Percentiles rank a stretch among this genome's conserved stretches.
phyloP scores from a whole-genome alignment of 2,329 filamentous ascomycete genomes.

The Fusarium guadeloupense region DNA sequence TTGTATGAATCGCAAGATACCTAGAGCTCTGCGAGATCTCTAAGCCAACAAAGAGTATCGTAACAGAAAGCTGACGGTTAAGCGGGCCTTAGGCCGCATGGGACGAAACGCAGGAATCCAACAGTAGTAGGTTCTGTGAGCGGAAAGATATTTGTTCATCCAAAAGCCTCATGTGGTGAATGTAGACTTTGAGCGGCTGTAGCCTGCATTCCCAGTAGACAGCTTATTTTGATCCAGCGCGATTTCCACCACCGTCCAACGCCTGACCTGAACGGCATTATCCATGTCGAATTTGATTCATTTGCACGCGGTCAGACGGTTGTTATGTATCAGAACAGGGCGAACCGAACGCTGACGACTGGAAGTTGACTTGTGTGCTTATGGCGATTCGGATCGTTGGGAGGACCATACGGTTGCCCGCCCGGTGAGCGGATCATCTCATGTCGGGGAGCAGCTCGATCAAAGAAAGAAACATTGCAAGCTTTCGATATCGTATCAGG shows the following conservation, averaged over 20 bases:
- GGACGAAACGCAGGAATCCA: not conserved
- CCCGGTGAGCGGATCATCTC: conserved; percentile 3
- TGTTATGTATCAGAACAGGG: not conserved
- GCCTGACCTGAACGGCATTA: not conserved
- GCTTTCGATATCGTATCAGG: conserved; percentile 4
- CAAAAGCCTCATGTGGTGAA: not conserved
- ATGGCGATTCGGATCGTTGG: conserved; percentile 31
- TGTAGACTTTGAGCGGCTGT: not conserved
- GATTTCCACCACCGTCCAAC: not conserved
- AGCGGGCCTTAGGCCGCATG: not conserved
- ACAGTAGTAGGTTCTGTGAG: not conserved
- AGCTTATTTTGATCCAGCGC: conserved; percentile 2
- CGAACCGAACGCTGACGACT: conserved; percentile 1
- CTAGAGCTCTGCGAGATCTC: not conserved
- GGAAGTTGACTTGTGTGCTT: conserved; percentile 12
- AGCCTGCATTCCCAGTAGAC: conserved; percentile 8
- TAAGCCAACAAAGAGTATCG: not conserved
- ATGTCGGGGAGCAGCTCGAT: conserved; percentile 5
- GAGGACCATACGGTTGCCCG: conserved; percentile 14
- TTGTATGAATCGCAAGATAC: conserved; percentile 4
- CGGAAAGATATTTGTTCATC: not conserved
- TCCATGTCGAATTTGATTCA: not conserved
- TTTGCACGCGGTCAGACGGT: not conserved
- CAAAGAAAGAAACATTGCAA: not conserved
- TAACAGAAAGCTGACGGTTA: not conserved